A percentile compares a stretch with the other conserved stretches of the same genome.
Evolutionary conservation across 2,329 filamentous ascomycete genomes (phyloP).

Genomic region (Paraconiothyrium sp.): DNA sequence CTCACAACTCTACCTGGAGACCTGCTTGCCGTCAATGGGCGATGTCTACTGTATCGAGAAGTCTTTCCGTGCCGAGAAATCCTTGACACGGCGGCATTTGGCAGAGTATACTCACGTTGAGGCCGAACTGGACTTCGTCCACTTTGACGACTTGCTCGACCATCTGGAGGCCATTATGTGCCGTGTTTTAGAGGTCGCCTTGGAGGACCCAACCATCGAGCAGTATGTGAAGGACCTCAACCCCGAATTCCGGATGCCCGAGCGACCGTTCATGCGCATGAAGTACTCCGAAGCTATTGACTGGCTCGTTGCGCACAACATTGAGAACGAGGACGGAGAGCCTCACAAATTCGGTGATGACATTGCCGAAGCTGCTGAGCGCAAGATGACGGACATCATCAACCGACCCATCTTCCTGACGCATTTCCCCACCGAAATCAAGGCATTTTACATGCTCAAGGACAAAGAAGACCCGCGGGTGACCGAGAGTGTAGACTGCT

Average conservation of each 20-base stretch:
- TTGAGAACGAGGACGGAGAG: conserved; percentile 91
- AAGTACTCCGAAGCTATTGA: conserved; percentile 92
- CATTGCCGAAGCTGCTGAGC: conserved; percentile 96
- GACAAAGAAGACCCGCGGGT: conserved; percentile 80
- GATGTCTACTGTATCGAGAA: conserved; percentile 99
- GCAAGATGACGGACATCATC: conserved; percentile 96
- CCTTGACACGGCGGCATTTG: conserved; percentile 89
- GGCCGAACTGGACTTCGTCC: conserved; percentile 95
- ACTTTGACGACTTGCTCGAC: conserved; percentile 84
- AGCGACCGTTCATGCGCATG: conserved; percentile 93
- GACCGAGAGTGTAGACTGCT: conserved; percentile 88
- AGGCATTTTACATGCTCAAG: conserved; percentile 99
- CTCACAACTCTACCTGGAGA: conserved; percentile 97
- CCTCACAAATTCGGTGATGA: conserved; percentile 94
- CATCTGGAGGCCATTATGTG: conserved; percentile 91
- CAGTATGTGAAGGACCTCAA: conserved; percentile 85
- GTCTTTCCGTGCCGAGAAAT: conserved; percentile 98
- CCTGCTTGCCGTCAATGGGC: conserved; percentile 86
- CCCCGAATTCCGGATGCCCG: conserved; percentile 84
- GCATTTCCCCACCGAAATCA: conserved; percentile 97
- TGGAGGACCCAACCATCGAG: conserved; percentile 77
- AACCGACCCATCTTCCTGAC: conserved; percentile 95
- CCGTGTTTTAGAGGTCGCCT: conserved; percentile 79
- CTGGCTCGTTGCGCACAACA: conserved; percentile 90
- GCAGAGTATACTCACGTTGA: conserved; percentile 98